phyloP scores from a whole-genome alignment of 148 eudicot genomes.

The Chenopodium berlandieri region DNA sequence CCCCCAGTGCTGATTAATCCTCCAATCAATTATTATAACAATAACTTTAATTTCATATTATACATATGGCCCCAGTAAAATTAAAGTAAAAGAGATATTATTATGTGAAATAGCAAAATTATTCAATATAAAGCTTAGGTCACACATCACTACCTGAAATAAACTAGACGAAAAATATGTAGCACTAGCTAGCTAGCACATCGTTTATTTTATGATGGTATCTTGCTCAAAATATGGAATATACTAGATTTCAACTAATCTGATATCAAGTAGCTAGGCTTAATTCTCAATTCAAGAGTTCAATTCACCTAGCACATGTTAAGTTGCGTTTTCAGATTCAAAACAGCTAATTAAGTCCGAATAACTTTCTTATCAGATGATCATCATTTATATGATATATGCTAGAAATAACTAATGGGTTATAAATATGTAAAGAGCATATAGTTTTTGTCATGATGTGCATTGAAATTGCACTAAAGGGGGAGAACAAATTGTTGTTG shows the following conservation, averaged over 20 bases:
- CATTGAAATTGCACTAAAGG: not conserved
- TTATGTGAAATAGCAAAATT: not conserved
- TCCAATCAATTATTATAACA: not conserved
- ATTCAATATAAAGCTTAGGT: conserved; percentile 6
- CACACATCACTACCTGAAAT: conserved; percentile 18
- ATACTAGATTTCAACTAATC: too few species aligned
- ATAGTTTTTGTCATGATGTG: not conserved
- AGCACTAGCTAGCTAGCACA: not conserved
- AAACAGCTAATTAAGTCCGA: too few species aligned
- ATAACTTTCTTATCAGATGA: too few species aligned
- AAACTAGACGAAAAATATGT: not conserved
- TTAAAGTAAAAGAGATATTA: not conserved
- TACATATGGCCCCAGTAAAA: not conserved
- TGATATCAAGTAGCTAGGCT: too few species aligned
- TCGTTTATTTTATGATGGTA: not conserved
- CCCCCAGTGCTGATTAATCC: not conserved
- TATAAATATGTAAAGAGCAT: too few species aligned
- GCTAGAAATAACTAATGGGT: too few species aligned
- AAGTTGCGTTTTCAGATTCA: too few species aligned
- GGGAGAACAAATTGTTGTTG: conserved; percentile 12
- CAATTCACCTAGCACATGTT: too few species aligned
- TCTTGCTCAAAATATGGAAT: too few species aligned
- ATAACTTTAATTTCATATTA: not conserved
- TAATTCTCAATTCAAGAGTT: too few species aligned
- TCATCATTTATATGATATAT: too few species aligned